Conservation (phyloP, 2,329 filamentous ascomycete species). For the Annulohypoxylon truncatum region DNA sequence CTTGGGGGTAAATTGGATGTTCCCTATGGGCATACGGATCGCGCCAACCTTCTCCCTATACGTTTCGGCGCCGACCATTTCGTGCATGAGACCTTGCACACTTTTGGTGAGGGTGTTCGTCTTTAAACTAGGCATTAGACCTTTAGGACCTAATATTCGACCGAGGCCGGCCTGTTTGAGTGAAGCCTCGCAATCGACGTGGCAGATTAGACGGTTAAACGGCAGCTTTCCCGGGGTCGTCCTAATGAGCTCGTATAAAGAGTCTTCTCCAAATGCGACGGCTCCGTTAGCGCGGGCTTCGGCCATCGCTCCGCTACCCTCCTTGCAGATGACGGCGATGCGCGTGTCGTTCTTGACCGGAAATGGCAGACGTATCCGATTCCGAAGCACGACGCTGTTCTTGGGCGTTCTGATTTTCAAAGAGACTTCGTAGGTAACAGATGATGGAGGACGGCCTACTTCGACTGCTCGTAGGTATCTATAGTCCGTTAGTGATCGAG, state of each 20-base stretch:
- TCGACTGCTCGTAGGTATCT: conserved; percentile 94
- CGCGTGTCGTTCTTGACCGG: conserved; percentile 88
- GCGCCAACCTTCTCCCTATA: conserved; percentile 90
- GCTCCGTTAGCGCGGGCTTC: conserved; percentile 84
- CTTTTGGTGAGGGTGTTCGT: conserved; percentile 89
- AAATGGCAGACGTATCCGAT: conserved; percentile 87
- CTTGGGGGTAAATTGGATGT: conserved; percentile 88
- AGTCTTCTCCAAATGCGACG: conserved; percentile 84
- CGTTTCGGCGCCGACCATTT: conserved; percentile 84
- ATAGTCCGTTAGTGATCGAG: conserved; percentile 32
- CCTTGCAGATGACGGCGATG: conserved; percentile 92
- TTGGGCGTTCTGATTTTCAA: conserved; percentile 85
- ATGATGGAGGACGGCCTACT: conserved; percentile 80
- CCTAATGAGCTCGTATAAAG: conserved; percentile 81
- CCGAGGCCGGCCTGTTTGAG: conserved; percentile 85
- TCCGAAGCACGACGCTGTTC: conserved; percentile 87
- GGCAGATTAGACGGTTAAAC: conserved; percentile 91
- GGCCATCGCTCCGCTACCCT: conserved; percentile 77
- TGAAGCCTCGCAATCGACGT: conserved; percentile 79
- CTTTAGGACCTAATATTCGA: conserved; percentile 85
- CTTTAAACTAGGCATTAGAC: conserved; percentile 92
- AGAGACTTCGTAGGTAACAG: conserved; percentile 88
- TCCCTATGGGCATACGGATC: conserved; percentile 89
- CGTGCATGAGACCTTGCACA: conserved; percentile 77
- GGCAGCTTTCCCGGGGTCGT: conserved; percentile 76